Conservation (phyloP, 306 rosid species). For the Alnus glutinosa region DNA sequence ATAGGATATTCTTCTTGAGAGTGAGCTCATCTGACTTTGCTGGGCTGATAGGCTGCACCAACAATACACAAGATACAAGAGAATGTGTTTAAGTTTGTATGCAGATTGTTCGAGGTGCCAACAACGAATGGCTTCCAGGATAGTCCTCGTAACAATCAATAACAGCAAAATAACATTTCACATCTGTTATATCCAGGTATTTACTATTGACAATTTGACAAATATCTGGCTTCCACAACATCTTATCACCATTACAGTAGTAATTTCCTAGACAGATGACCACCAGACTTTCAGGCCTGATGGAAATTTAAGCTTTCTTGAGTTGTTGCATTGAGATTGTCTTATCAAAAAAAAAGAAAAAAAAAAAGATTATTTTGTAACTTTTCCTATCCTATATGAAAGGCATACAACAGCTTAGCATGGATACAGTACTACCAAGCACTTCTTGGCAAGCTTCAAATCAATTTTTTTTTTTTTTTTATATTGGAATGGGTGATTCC, state of each 20-base stretch:
- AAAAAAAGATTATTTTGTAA: neutral
- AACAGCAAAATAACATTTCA: neutral
- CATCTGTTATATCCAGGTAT: neutral
- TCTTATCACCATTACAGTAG: neutral
- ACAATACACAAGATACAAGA: constrained; percentile 8
- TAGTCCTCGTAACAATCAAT: neutral
- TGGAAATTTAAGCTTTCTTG: neutral
- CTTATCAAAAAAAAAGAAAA: no score
- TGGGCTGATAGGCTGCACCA: constrained; percentile 72
- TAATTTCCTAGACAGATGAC: neutral
- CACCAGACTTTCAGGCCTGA: neutral
- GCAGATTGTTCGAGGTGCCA: neutral
- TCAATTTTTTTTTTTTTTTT: no score
- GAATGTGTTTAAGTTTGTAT: constrained; percentile 9
- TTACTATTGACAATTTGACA: neutral
- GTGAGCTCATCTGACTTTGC: constrained; percentile 81
- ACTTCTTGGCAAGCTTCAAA: no score
- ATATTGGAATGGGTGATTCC: no score
- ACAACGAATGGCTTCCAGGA: neutral
- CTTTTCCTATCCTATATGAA: neutral
- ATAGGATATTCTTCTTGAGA: constrained; percentile 82
- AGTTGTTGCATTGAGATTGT: neutral
- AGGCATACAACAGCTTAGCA: neutral
- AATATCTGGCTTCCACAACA: neutral
- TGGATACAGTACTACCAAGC: neutral